These are phyloP conservation scores for Starmerella powellii DNA, from an alignment of 805 yeast species.

Conservation along the genomic window DNA sequence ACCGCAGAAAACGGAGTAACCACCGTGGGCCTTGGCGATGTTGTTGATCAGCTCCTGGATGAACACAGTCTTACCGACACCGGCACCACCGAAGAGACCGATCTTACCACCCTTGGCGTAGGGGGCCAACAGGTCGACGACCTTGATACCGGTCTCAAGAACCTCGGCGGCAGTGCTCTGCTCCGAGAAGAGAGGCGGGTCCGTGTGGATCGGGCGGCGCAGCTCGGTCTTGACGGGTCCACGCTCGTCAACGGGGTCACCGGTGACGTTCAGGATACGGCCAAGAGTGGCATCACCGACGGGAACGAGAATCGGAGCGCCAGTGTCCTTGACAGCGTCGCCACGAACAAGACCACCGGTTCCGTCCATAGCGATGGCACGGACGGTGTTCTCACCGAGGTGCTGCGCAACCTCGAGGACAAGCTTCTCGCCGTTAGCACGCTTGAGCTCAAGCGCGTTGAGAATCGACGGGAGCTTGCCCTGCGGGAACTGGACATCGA, in stretches of 20 bases:
- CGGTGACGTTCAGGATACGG: conserved; percentile 92
- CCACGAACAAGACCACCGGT: conserved; percentile 99
- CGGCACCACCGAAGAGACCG: conserved; percentile 99
- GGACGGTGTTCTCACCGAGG: conserved; percentile 98
- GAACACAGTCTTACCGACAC: conserved; percentile 99
- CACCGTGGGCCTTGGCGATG: conserved; percentile 99
- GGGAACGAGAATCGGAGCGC: conserved; percentile 97
- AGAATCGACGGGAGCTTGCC: conserved; percentile 94
- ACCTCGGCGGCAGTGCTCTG: conserved; percentile 98
- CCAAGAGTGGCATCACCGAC: conserved; percentile 99
- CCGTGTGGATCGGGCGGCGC: conserved; percentile 97
- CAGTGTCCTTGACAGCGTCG: conserved; percentile 80
- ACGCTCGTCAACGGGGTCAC: conserved; percentile 99
- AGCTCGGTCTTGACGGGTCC: conserved; percentile 91
- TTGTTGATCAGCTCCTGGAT: conserved; percentile 99
- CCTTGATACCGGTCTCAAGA: conserved; percentile 98
- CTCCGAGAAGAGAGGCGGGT: conserved; percentile 90
- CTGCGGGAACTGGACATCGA: conserved; percentile 90
- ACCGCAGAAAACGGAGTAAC: conserved; percentile 99
- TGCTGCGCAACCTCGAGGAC: conserved; percentile 98
- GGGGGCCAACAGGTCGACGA: conserved; percentile 97
- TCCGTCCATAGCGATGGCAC: conserved; percentile 99
- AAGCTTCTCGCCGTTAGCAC: conserved; percentile 54
- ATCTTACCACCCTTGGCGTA: conserved; percentile 99
- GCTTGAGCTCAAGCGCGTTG: conserved; percentile 86